phyloP scores from a whole-genome alignment of 225 moss, liverwort and hornwort species.

The Sphagnum tenellum region DNA sequence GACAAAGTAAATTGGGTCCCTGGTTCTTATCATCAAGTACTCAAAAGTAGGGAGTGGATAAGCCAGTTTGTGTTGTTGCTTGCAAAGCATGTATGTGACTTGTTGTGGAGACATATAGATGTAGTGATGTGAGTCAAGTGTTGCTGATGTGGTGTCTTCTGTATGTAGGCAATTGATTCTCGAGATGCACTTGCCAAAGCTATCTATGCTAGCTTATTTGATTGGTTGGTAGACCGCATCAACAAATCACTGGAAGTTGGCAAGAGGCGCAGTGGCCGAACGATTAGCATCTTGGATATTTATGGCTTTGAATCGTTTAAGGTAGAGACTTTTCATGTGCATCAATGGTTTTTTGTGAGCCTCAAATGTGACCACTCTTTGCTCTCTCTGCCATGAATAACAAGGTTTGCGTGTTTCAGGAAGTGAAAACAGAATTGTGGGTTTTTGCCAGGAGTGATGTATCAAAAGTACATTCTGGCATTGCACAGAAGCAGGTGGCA shows the following conservation, averaged over 20 bases:
- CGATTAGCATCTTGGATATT: conserved; percentile 61
- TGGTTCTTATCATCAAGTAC: too few species aligned
- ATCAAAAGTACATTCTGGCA: too few species aligned
- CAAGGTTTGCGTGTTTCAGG: too few species aligned
- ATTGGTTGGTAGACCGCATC: conserved; percentile 63
- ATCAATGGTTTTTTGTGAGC: too few species aligned
- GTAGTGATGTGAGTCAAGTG: background rate
- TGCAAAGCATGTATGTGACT: background rate
- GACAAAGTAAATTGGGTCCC: too few species aligned
- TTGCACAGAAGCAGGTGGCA: too few species aligned
- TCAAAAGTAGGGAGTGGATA: too few species aligned
- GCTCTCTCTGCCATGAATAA: too few species aligned
- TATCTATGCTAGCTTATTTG: conserved; percentile 54
- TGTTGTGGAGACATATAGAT: background rate
- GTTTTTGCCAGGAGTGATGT: too few species aligned
- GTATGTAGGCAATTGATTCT: conserved; percentile 44
- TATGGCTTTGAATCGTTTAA: conserved; percentile 66
- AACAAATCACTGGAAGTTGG: conserved; percentile 57
- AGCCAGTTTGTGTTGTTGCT: background rate
- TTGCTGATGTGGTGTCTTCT: background rate
- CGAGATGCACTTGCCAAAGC: conserved; percentile 65
- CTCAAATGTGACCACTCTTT: too few species aligned
- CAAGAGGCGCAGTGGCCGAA: conserved; percentile 47
- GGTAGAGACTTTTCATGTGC: conserved; percentile 10
- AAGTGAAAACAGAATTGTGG: too few species aligned